Evolutionary conservation across 2,329 filamentous ascomycete genomes (phyloP), one percentile per base, ranked within the genome.

Genomic region (Fusarium armeniacum): DNA sequence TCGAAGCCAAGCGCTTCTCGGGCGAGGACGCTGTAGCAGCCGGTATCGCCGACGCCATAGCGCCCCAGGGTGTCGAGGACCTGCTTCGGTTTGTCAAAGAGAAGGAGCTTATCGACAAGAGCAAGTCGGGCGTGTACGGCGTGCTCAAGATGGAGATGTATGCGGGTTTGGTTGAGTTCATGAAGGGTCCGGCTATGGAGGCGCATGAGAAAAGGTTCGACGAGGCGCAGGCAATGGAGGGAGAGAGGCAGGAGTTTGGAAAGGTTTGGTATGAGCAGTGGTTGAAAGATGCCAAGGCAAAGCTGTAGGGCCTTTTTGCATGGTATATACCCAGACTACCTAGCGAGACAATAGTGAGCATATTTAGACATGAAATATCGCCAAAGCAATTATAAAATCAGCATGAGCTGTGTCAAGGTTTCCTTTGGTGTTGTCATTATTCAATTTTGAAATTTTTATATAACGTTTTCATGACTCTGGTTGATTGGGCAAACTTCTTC

Each of bases 121-220:
- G 85, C 1, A 84, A 86, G 69, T 87, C 85, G 35, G 89, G 89
- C 13, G 87, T 92, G 28, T 95, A 93, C 77, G 90, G 90, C 5
- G 76, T 84, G 57, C 80, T 96, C 76, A 95, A 94, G 84, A 82
- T 84, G 65, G 92, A 94, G 80, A 91, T 95, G 88, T 93, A 90
- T 78, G 83, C 87, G 24, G 88, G 91, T 76, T 86, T 87, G 9
- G 76, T 93, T 35, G 84, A 78, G 18, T 82, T 88, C 72, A 77
- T 94, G 69, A 85, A 85, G 59, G 81, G 81, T 5, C 82, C 86
- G 58, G 80, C 80, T 30, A 81, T 84, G 70, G 86, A 83, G 32
- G 77, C 75, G 35, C 83, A 85, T 65, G 85, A 89, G 74, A 81
- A 81, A 73, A 79, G 84, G 53, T 85, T 84, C 72, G 81, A 82